Evolutionary conservation across 2,329 filamentous ascomycete genomes (phyloP).

Genomic region (Microsporum ferrugineum): DNA sequence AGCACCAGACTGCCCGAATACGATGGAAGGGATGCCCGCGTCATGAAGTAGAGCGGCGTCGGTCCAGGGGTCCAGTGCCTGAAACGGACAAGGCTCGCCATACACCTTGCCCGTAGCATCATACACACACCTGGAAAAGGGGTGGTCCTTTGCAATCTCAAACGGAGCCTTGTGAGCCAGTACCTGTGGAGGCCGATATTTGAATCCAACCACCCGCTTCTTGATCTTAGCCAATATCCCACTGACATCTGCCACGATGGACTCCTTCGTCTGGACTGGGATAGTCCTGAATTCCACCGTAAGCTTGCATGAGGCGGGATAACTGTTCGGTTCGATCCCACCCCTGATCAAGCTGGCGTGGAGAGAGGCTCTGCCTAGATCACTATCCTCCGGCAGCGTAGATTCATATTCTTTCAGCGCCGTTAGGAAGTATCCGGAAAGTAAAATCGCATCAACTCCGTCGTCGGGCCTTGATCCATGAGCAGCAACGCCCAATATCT

Average conservation of each 20-base stretch:
- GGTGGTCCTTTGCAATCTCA: conserved; percentile 31
- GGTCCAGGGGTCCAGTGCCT: conserved; percentile 37
- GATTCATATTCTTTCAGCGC: conserved; percentile 35
- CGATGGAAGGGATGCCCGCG: conserved; percentile 36
- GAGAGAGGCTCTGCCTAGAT: conserved; percentile 32
- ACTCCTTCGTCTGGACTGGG: conserved; percentile 31
- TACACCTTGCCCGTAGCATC: conserved; percentile 21
- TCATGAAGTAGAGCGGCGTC: conserved; percentile 40
- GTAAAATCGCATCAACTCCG: conserved; percentile 42
- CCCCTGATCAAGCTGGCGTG: conserved; percentile 42
- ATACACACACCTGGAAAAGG: conserved; percentile 29
- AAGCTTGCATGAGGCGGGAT: conserved; percentile 40
- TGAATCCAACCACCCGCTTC: conserved; percentile 29
- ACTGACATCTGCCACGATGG: conserved; percentile 30
- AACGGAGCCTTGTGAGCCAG: conserved; percentile 37
- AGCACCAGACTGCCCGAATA: conserved; percentile 40
- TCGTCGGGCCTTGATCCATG: conserved; percentile 30
- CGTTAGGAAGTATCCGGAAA: conserved; percentile 38
- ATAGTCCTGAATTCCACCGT: conserved; percentile 42
- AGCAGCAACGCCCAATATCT: conserved; percentile 26
- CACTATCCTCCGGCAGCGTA: conserved; percentile 26
- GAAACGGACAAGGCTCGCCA: conserved; percentile 19
- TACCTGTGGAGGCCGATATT: conserved; percentile 28
- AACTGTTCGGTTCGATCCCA: conserved; percentile 43
- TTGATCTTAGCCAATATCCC: conserved; percentile 27